These are phyloP conservation scores for Reutealis trisperma DNA, from an alignment of 345 rosid species.

Conservation along the genomic window DNA sequence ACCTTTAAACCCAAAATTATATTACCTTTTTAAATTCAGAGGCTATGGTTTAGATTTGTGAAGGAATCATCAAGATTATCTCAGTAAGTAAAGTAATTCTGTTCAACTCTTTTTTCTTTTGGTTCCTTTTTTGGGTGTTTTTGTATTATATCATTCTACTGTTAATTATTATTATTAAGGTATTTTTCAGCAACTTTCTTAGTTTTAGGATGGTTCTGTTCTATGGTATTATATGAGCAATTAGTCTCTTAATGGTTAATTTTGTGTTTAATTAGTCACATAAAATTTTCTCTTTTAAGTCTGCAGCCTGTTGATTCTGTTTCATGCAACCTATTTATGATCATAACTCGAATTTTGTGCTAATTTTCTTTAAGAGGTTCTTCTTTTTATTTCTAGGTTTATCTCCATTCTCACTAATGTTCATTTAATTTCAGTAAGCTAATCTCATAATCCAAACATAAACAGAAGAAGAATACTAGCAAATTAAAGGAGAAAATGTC, in stretches of 20 bases:
- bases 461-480: background rate
- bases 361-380: background rate
- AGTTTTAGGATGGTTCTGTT: too few relatives aligned
- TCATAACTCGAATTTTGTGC: background rate
- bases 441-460: background rate
- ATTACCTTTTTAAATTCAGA: background rate
- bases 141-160: background rate
- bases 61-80: background rate
- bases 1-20: too few relatives aligned
- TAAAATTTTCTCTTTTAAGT: too few relatives aligned
- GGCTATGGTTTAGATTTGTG: background rate
- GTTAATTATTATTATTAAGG: too few relatives aligned
- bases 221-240: too few relatives aligned
- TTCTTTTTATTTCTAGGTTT: background rate
- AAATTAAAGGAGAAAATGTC: constrained; percentile 47
- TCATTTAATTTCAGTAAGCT: background rate
- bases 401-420: background rate
- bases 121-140: background rate
- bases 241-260: too few relatives aligned
- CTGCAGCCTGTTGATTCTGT: too few relatives aligned
- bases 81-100: background rate
- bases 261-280: too few relatives aligned
- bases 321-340: background rate
- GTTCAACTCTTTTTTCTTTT: background rate
- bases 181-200: background rate